Evolutionary conservation across 805 yeast genomes (phyloP), one percentile per base, ranked within the genome.

Genomic region (Vanderwaltozyma yarrowii): DNA sequence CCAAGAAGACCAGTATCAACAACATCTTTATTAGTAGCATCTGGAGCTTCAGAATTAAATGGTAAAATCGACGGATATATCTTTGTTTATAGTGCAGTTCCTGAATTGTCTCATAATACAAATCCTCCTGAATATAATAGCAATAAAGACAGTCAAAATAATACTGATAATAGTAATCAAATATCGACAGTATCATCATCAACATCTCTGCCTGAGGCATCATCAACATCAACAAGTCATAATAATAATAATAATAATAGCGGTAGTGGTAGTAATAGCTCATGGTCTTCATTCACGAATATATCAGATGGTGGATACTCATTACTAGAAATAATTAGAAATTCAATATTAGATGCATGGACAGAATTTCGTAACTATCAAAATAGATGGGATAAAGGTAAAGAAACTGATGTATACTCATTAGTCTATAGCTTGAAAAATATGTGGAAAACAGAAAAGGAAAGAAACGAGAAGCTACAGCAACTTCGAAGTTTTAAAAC

Each of bases 61-160:
- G 88, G 87, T 4, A 67, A 74, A 24, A 70, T 82, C n/a, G 80
- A 80, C 52, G 89, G 88, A 0, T 82, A 82, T 54, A 64, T 80
- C 31, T 66, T 80, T 27, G 76, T 78, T 33, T 82, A 80, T 55
- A 71, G 78, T 39, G 78, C 84, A 2, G 72, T 81, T 2, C 92
- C 94, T 0, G 67, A 73, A 17, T 47, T 64, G 24, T 65, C 64
- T 34, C 51, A 51, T 37, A 47, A 45, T 14, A 39, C 30, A 14
- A 44, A 54, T 23, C 85, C 85, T 1, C 88, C 88, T 1, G 58
- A 12, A 3, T 36, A 36, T 30, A 18, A 15, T 6, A 14, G 25
- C 14, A 15, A 28, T 16, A 27, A 15, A 5, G 15, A 14, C 4
- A 13, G 5, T 9, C 8, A 19, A n/a, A n/a, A 18, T 10, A 11